A percentile compares a stretch with the other conserved stretches of the same genome.
phyloP scores from a whole-genome alignment of 2,329 filamentous ascomycete genomes.

The Mariannaea elegans region DNA sequence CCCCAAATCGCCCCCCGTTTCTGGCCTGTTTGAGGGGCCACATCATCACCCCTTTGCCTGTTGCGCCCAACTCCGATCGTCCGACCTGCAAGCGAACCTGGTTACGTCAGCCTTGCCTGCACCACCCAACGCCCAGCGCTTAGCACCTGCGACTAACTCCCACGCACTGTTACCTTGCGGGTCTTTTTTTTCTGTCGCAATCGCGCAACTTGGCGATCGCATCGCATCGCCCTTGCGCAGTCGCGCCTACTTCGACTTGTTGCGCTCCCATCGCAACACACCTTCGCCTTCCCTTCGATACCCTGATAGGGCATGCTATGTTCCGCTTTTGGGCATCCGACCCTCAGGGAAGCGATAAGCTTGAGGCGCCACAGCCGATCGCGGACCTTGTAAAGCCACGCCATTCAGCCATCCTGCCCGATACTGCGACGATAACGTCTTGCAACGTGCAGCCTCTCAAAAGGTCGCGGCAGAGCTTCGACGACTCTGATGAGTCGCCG shows the following conservation, averaged over 20 bases:
- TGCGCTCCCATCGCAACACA: constrained; percentile 30
- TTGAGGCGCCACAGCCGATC: constrained; percentile 54
- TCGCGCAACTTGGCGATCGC: constrained; percentile 26
- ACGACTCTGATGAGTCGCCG: constrained; percentile 41
- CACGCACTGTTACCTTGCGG: constrained; percentile 13
- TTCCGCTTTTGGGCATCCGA: constrained; percentile 70
- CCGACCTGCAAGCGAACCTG: constrained; percentile 34
- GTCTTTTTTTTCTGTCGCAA: constrained; percentile 28
- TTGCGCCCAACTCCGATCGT: constrained; percentile 39
- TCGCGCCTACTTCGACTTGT: constrained; percentile 22
- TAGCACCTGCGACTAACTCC: constrained; percentile 3
- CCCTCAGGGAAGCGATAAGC: constrained; percentile 64
- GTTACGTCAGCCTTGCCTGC: constrained; percentile 47
- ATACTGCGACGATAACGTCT: constrained; percentile 37
- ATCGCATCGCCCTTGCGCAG: constrained; percentile 28
- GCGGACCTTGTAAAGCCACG: constrained; percentile 42
- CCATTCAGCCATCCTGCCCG: constrained; percentile 45
- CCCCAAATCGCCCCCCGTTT: constrained; percentile 36
- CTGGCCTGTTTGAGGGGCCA: constrained; percentile 43
- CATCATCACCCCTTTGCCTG: constrained; percentile 44
- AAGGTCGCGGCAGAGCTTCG: constrained; percentile 49
- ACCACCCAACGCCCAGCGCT: constrained; percentile 26
- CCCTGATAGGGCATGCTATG: constrained; percentile 58
- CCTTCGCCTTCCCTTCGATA: constrained; percentile 27
- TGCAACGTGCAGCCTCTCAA: constrained; percentile 47